Conservation (phyloP, 768 basidiomycete species). For the Russula sp. region DNA sequence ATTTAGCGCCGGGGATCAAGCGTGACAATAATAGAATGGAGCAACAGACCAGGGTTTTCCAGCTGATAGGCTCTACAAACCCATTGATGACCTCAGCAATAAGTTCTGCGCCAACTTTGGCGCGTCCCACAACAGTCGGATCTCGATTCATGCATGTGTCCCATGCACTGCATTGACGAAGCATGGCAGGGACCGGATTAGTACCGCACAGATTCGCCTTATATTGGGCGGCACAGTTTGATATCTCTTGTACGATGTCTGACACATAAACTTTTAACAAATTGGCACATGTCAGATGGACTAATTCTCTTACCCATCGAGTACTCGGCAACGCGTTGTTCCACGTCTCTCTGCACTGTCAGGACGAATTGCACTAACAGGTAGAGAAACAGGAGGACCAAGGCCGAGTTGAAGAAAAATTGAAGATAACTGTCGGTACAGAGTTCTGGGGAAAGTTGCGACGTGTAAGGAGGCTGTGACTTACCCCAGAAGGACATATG, state of each 20-base stretch:
- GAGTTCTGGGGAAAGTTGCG: slow-evolving; percentile 8
- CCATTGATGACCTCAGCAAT: slow-evolving; percentile 95
- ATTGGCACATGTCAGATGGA: slow-evolving; percentile 9
- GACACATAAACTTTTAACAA: slow-evolving; percentile 2
- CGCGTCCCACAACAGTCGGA: slow-evolving; percentile 82
- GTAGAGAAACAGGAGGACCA: slow-evolving; percentile 80
- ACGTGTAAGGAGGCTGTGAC: slow-evolving; percentile 29
- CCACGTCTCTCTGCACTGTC: slow-evolving; percentile 87
- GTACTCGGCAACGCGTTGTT: slow-evolving; percentile 79
- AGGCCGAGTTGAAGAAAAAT: slow-evolving; percentile 86
- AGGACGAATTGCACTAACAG: slow-evolving; percentile 80
- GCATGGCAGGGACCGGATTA: slow-evolving; percentile 82
- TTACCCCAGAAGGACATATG: slow-evolving; percentile 83
- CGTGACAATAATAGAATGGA: slow-evolving; percentile 8
- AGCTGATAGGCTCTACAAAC: slow-evolving; percentile 95
- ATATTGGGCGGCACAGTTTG: slow-evolving; percentile 75
- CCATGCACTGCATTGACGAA: slow-evolving; percentile 81
- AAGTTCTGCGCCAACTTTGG: slow-evolving; percentile 87
- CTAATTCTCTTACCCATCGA: slow-evolving; percentile 62
- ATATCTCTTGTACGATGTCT: slow-evolving; percentile 93
- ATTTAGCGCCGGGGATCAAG: neutral
- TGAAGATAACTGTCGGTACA: slow-evolving; percentile 67
- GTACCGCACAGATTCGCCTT: slow-evolving; percentile 75
- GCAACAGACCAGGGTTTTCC: slow-evolving; percentile 83
- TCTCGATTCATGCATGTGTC: slow-evolving; percentile 94